Percentiles rank a stretch among this genome's conserved stretches.
Evolutionary conservation across 371 early-diverging fungal genomes (phyloP).

Genomic region (Rhizopus arrhizus): DNA sequence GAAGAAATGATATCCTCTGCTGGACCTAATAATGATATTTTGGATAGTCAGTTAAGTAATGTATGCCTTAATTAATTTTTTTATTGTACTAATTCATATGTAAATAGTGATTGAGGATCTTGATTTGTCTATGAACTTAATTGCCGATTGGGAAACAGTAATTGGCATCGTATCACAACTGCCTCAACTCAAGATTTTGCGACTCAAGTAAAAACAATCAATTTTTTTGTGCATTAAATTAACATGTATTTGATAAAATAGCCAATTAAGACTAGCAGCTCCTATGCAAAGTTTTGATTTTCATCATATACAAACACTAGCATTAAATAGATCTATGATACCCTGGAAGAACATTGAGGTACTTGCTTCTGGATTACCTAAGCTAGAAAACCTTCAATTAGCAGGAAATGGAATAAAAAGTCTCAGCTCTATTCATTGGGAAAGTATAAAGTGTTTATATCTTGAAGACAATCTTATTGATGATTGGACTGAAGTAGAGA

Average conservation of each 20-base stretch:
- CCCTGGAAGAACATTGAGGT: constrained; percentile 38
- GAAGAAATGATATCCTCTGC: constrained; percentile 42
- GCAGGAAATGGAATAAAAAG: constrained; percentile 59
- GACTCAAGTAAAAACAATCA: constrained; percentile 58
- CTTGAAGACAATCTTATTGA: constrained; percentile 66
- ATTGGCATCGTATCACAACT: constrained; percentile 64
- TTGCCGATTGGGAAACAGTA: constrained; percentile 64
- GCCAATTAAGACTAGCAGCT: constrained; percentile 35
- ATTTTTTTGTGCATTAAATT: not conserved
- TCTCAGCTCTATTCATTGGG: constrained; percentile 40
- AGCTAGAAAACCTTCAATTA: constrained; percentile 66
- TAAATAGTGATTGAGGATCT: constrained; percentile 62
- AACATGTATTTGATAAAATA: not conserved
- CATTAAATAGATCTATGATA: constrained; percentile 26
- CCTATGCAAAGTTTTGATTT: constrained; percentile 32
- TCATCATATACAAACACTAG: constrained; percentile 39
- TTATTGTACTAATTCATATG: not conserved
- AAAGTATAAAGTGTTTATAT: constrained; percentile 59
- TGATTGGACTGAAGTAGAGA: constrained; percentile 60
- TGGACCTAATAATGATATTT: constrained; percentile 29
- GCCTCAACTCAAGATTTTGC: constrained; percentile 54
- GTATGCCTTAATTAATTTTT: constrained; percentile 2
- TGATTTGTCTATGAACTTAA: constrained; percentile 73
- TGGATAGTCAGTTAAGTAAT: constrained; percentile 27
- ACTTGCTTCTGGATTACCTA: constrained; percentile 55